A percentile compares a stretch with the other conserved stretches of the same genome.
phyloP scores from a whole-genome alignment of 2,329 filamentous ascomycete genomes.

The Fusarium aywerte region DNA sequence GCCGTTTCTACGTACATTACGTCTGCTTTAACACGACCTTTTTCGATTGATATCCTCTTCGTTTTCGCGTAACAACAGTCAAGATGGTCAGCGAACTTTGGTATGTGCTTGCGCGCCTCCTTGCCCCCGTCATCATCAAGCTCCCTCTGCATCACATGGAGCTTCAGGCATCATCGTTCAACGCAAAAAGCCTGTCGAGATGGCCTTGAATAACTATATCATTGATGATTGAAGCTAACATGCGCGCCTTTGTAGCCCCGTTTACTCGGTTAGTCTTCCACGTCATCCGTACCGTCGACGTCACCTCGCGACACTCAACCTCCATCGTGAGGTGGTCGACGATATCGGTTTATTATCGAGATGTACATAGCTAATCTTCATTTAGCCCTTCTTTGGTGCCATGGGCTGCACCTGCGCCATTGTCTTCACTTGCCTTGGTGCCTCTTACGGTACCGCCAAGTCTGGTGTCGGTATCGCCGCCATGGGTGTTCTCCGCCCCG shows the following conservation, averaged over 20 bases:
- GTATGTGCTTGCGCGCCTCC: conserved; percentile 67
- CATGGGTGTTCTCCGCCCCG: conserved; percentile 97
- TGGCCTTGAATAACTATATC: conserved; percentile 1
- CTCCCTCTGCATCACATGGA: conserved; percentile 47
- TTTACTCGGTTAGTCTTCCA: conserved; percentile 91
- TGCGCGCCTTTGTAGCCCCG: conserved; percentile 72
- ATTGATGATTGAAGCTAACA: conserved; percentile 57
- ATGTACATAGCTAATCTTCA: conserved; percentile 49
- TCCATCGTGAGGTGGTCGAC: conserved; percentile 34
- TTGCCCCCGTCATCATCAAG: conserved; percentile 47
- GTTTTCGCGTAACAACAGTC: conserved; percentile 50
- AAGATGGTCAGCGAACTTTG: conserved; percentile 85
- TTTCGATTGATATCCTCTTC: conserved; percentile 24
- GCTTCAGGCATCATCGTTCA: conserved; percentile 44
- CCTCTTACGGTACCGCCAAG: conserved; percentile 98
- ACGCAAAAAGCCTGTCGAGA: conserved; percentile 18
- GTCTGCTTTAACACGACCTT: conserved; percentile 24
- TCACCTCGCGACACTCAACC: conserved; percentile 42
- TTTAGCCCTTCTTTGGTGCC: conserved; percentile 89
- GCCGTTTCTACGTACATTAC: conserved; percentile 29
- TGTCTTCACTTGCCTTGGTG: conserved; percentile 95
- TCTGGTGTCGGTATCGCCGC: conserved; percentile 98
- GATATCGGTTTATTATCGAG: conserved; percentile 30
- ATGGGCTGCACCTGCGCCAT: conserved; percentile 98
- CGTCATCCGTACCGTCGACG: conserved; percentile 47